Conservation (phyloP, 1,284 basidiomycete genomes). For the Volvariella surrecta region DNA sequence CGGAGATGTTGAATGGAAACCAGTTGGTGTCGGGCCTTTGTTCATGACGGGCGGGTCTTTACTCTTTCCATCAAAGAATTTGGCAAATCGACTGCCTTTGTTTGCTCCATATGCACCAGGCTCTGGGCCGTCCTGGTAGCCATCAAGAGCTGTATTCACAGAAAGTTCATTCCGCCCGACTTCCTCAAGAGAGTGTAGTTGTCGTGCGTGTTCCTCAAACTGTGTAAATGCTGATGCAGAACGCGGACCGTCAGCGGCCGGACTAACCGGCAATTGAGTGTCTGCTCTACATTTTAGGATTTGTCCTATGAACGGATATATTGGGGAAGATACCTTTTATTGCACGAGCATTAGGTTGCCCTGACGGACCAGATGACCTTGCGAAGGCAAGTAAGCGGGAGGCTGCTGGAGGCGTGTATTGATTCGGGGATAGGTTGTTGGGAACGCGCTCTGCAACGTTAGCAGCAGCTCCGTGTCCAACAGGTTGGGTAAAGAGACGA, state of each 20-base stretch:
- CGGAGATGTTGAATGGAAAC: slow-evolving; percentile 34
- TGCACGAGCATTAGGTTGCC: neutral
- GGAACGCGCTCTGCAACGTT: slow-evolving; percentile 12
- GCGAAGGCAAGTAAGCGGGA: slow-evolving; percentile 65
- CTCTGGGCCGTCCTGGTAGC: neutral
- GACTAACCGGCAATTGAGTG: slow-evolving; percentile 13
- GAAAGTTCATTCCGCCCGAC: neutral
- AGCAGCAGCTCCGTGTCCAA: slow-evolving; percentile 10
- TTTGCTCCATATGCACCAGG: slow-evolving; percentile 27
- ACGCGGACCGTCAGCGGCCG: slow-evolving; percentile 22
- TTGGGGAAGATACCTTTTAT: neutral
- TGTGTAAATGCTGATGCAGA: slow-evolving; percentile 39
- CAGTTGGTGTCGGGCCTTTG: slow-evolving; percentile 31
- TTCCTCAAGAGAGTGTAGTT: neutral
- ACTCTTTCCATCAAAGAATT: slow-evolving; percentile 70
- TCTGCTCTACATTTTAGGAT: neutral
- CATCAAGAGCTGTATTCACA: slow-evolving; percentile 1
- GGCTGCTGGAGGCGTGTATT: slow-evolving; percentile 58
- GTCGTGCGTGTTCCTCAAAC: slow-evolving; percentile 39
- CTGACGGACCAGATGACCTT: slow-evolving; percentile 10
- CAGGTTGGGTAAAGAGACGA: neutral
- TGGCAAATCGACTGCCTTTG: slow-evolving; percentile 75
- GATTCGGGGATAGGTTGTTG: slow-evolving; percentile 13
- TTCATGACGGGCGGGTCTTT: slow-evolving; percentile 34
- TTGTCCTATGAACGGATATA: neutral